Base-by-base conservation (phyloP, 257 asterid genomes). In the Penstemon newberryi region DNA sequence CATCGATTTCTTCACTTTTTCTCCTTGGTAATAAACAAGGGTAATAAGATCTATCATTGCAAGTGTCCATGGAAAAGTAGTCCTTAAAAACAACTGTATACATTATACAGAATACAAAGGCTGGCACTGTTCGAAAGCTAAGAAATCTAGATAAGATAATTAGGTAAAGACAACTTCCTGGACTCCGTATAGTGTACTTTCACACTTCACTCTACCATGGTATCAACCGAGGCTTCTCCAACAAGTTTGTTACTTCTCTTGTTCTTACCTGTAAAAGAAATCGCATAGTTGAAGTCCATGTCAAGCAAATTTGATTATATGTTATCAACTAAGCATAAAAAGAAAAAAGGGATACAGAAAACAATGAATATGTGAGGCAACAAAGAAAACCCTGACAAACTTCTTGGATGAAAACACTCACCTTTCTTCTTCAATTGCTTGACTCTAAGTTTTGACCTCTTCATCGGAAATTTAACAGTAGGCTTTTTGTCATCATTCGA, bases 381-480 rank as follows among this genome's bases (percentile, higher is more conserved):
- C 8, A 3, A 13, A 1, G 5, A 4, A 45, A 11, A 3, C 36
- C 40, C 55, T 58, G 52, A 60, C 53, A 39, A 8, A 44, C 5
- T 10, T 18, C 63, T 38, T 2, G 58, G 18, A 33, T 7, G 66
- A 5, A 43, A 62, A n/a, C 46, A 62, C 65, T 71, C 63, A 83
- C 96, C 93, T 85, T 80, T 85, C 82, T 79, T 81, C 84, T 84
- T 84, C 75, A 80, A 60, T 41, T 71, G 95, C 82, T 77, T 83
- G 38, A 81, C 44, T 84, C 70, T 79, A 58, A 86, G 65, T 65
- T 75, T 86, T 57, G 92, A 63, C 60, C 85, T 90, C 86, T 88
- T 90, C 87, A 90, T 79, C 5, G 82, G 80, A 66, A 90, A 90
- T 64, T 74, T 79, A 67, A 70, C 70, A 1, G 85, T 42, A 51